Percentiles rank a stretch among this genome's conserved stretches.
phyloP scores from a whole-genome alignment of 2,329 filamentous ascomycete genomes.

The Pyricularia sp. region DNA sequence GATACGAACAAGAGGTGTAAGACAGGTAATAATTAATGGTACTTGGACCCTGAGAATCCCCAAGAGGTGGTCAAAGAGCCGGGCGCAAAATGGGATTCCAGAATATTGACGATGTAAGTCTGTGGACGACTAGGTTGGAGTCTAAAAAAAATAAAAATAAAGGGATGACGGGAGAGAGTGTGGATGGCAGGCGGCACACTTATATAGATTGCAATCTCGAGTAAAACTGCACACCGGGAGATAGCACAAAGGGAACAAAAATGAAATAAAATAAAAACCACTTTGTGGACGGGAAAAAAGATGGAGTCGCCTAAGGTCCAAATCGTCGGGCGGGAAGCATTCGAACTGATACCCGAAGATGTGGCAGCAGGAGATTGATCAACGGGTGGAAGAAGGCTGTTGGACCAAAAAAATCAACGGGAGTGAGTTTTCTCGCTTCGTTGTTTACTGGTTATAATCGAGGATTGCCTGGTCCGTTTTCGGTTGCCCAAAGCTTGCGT shows the following conservation, averaged over 20 bases:
- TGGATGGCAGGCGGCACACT: neutral
- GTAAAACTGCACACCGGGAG: neutral
- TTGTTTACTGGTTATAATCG: neutral
- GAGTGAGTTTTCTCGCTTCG: neutral
- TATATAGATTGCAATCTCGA: neutral
- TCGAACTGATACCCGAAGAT: neutral
- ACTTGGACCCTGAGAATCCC: neutral
- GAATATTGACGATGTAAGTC: neutral
- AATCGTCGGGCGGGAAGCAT: neutral
- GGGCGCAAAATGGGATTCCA: neutral
- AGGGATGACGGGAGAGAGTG: neutral
- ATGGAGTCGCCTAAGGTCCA: neutral
- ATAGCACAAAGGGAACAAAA: neutral
- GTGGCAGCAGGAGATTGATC: neutral
- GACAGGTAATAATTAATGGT: neutral
- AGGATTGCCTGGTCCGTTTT: neutral
- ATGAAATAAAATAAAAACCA: neutral
- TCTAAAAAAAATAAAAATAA: neutral
- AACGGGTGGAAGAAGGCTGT: neutral
- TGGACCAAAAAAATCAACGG: neutral
- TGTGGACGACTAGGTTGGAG: neutral
- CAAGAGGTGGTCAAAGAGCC: conserved; percentile 1
- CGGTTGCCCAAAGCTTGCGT: neutral
- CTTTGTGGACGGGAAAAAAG: neutral
- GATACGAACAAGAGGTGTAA: neutral